Base-by-base conservation (phyloP, 2,329 filamentous ascomycete species). In the Aspergillus brunneoviolaceus region DNA sequence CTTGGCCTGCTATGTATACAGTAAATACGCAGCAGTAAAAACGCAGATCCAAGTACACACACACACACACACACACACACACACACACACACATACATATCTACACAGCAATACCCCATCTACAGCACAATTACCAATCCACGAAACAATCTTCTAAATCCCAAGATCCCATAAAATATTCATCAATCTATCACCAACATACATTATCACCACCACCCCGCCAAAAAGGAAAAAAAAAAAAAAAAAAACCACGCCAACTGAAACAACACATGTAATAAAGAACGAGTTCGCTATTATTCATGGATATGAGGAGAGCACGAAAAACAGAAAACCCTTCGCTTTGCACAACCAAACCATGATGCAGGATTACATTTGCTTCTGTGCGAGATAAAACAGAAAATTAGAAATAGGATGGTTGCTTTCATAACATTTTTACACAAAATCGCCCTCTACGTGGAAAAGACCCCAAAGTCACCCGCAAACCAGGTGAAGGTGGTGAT, bases 401-500 rank as follows among this genome's bases (percentile, higher is more conserved):
- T 3, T 3, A 45, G 9, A 19, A 45, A 45, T 7, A 45, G 6
- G 39, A 45, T 12, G 39, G 6, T 19, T 5, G 14, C 39, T 19
- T 42, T 45, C 39, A 19, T 45, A n/a, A 19, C 16, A 19, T 45
- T 9, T 16, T 9, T 45, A 19, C 39, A 45, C 2, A 35, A 12
- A 19, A 14, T 16, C n/a, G 7, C 5, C 19, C 65, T 57, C 65
- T 57, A 75, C 33, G 65, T 68, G 7, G 67, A 64, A 53, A 76
- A 70, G 42, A 74, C 54, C 23, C 79, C 79, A 57, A 78, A 74
- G 16, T 73, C 78, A 47, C 75, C 74, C 35, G 75, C 77, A 62
- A 82, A 82, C 77, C 79, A 80, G 47, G 83, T 80, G 67, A 88
- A 87, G 5, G 84, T 86, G 35, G 82, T 72, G 29, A 87, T 68